Evolutionary conservation across 345 rosid genomes (phyloP), one percentile per base, ranked within the genome.

Genomic region (Linum tenue): DNA sequence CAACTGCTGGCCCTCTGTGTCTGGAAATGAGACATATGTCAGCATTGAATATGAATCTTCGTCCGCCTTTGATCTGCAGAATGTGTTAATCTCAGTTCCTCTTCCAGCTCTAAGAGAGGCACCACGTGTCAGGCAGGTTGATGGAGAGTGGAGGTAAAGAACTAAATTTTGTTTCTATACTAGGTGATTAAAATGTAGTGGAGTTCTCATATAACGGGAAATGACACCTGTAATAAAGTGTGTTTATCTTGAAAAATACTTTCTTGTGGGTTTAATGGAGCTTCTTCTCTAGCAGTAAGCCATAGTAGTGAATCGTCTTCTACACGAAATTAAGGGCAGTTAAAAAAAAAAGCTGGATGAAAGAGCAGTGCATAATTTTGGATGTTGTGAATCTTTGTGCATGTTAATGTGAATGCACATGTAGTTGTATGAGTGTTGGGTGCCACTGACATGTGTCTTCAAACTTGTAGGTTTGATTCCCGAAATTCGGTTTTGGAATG

Each of bases 1-100:
- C 78, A 95, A 89, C 79, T 95, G 98, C 86, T 91, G 98, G 98
- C 98, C 98, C 60, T 91, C 98, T 51, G 96, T 89, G 64, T 95
- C 98, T 78, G 98, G 97, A 71, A 89, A 85, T 64, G 97, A 91
- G 76, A 91, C 97, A 67, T 89, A 79, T 66, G 98, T 95, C 60
- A 91, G 88, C 89, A 84, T 95, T 64, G 99, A 91, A 70, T 95
- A 95, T 67, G 99, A 95, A 77, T 96, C 98, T 68, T 85, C 94
- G 40, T 77, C 91, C 55, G 70, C 80, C 85, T 95, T 95, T 85
- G 99, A 95, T 77, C 87, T 95, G 69, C 82, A 79, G 60, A 87
- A 91, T 73, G 96, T 91, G 37, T 71, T 82, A 64, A 86, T 95
- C 70, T 87, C 90, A 7, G 97, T 95, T n/a, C 92, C 99, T 50